Percentiles rank a stretch among this genome's conserved stretches.
Evolutionary conservation across 768 basidiomycete species (phyloP).

Genomic region (Suillus discolor): DNA sequence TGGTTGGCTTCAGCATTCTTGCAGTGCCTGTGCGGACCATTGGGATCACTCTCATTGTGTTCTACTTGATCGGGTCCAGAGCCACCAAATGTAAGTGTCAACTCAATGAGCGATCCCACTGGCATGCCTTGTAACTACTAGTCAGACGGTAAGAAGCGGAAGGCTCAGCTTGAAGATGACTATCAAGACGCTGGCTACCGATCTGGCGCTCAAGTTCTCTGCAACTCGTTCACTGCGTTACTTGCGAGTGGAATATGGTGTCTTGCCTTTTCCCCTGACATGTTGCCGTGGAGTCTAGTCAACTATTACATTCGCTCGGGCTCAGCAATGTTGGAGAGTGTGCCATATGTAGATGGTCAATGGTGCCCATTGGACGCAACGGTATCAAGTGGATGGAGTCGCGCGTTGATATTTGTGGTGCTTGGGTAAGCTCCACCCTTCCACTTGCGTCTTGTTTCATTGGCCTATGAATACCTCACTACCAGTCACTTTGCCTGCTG

Average conservation of each 20-base stretch:
- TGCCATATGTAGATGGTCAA: constrained; percentile 18
- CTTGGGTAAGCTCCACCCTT: constrained; percentile 55
- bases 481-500: constrained; percentile 85
- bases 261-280: constrained; percentile 49
- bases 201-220: constrained; percentile 78
- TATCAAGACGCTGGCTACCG: constrained; percentile 77
- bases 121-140: constrained; percentile 2
- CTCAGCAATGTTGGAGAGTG: constrained; percentile 20
- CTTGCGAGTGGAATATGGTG: constrained; percentile 68
- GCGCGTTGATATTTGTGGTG: constrained; percentile 60
- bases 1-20: constrained; percentile 75
- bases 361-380: constrained; percentile 67
- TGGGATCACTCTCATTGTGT: constrained; percentile 66
- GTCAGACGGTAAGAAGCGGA: constrained; percentile 72
- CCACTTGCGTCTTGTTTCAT: neutral
- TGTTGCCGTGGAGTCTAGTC: constrained; percentile 39
- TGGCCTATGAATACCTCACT: constrained; percentile 8
- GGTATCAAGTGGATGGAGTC: constrained; percentile 54
- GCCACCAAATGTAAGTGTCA: constrained; percentile 75
- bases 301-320: constrained; percentile 17
- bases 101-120: neutral
- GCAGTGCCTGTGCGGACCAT: constrained; percentile 66
- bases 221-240: constrained; percentile 72
- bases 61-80: constrained; percentile 79
- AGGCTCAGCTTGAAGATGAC: constrained; percentile 77